Evolutionary conservation across 2,329 filamentous ascomycete species (phyloP), one percentile per base, ranked within the genome.

Genomic region (Trichoderma sp.): DNA sequence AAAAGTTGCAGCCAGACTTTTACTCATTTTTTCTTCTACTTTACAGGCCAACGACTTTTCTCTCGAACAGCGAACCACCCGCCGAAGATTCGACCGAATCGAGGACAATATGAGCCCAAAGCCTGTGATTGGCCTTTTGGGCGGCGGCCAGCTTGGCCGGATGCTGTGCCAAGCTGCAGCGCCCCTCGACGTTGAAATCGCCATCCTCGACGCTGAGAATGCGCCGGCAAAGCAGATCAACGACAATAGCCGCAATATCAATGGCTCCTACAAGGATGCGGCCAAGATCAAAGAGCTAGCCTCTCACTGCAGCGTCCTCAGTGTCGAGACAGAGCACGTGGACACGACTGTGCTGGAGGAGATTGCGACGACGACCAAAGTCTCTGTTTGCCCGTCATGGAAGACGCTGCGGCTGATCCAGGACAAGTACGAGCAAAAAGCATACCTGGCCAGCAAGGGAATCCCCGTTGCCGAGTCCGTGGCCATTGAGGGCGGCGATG

Each of bases 311-410:
- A 92, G 97, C 77, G 88, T 97, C 18, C 83, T 97, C 70, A 97
- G 94, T 0, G 92, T 97, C 16, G 95, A 98, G 80, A 97, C 97
- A 72, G 95, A 98, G 83, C 95, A 97, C 80, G 91, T 97, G 69
- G 89, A 97, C 79, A 96, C 93, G n/a, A 85, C 93, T 65, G 90
- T 96, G 28, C 86, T 97, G 5, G 93, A 97, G 80, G 92, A 96
- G 76, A 89, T 97, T 68, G 88, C 87, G 5, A 87, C 87, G 18
- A 82, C 84, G 65, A 74, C 77, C 59, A 85, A 83, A 75, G 86
- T 91, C 52, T 83, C 89, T 51, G 85, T 93, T 2, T 89, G 97
- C 76, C 94, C 94, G 1, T 92, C 90, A 70, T 97, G 93, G 91
- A 88, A 89, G 80, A 97, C 94, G 2, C 86, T 98, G 66, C 88